A percentile compares a stretch with the other conserved stretches of the same genome.
Evolutionary conservation across 73 alveolate genomes (phyloP).

Genomic region (Uronychia binucleata): DNA sequence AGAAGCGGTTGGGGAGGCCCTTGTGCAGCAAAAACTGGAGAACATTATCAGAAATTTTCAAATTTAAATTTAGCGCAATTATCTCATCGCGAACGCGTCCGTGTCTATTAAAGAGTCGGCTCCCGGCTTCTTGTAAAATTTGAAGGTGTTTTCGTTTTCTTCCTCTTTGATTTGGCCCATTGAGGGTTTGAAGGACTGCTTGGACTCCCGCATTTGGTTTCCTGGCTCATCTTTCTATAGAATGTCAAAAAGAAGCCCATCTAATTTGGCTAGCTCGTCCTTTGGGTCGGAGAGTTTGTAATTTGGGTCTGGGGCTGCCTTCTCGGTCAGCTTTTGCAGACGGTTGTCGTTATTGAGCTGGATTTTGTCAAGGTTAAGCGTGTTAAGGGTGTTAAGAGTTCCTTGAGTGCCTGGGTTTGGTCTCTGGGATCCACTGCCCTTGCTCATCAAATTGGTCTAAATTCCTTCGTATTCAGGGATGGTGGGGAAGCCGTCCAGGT

Average conservation of each 20-base stretch:
- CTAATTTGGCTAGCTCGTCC: conserved; percentile 25
- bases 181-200: too few species aligned
- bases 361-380: conserved; percentile 19
- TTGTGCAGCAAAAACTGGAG: too few species aligned
- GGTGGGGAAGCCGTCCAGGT: conserved; percentile 4
- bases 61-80: too few species aligned
- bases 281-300: background rate
- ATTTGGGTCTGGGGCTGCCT: background rate
- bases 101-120: too few species aligned
- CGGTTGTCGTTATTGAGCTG: conserved; percentile 22
- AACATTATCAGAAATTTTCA: too few species aligned
- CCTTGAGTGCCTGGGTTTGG: conserved; percentile 16
- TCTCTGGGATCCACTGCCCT: background rate
- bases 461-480: conserved; percentile 51
- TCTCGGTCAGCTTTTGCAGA: conserved; percentile 5
- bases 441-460: background rate
- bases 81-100: too few species aligned
- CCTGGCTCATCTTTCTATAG: conserved; percentile 17
- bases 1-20: too few species aligned
- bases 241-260: conserved; percentile 24
- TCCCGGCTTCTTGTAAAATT: too few species aligned
- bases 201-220: too few species aligned
- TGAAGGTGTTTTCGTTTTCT: too few species aligned
- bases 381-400: conserved; percentile 23
- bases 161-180: too few species aligned